Percentiles rank a stretch among this genome's conserved stretches.
These are phyloP conservation scores for Fusarium sacchari DNA, from an alignment of 2,329 filamentous ascomycete species.

Conservation along the genomic window DNA sequence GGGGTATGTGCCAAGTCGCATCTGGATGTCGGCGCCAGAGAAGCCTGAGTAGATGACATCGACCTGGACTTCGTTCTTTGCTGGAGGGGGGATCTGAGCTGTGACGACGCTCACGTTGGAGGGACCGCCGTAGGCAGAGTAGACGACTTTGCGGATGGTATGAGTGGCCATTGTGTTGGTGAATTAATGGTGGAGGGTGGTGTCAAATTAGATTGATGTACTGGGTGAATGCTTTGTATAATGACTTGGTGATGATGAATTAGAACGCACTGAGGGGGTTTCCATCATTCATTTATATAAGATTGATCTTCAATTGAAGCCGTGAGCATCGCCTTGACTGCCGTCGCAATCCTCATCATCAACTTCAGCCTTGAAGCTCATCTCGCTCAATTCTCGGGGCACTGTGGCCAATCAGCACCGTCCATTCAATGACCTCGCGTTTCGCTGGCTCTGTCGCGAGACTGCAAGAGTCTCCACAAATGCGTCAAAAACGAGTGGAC, in stretches of 20 bases:
- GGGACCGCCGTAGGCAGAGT: constrained; percentile 55
- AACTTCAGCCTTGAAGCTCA: neutral
- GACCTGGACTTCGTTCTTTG: constrained; percentile 57
- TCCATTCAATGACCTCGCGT: neutral
- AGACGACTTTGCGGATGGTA: constrained; percentile 57
- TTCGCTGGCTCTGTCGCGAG: constrained; percentile 12
- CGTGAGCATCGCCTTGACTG: neutral
- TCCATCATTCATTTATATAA: neutral
- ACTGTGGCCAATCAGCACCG: neutral
- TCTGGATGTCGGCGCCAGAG: constrained; percentile 59
- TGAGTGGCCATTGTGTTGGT: constrained; percentile 36
- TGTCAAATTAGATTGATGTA: too few species aligned
- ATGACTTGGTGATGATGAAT: neutral
- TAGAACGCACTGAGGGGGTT: neutral
- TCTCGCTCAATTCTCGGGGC: neutral
- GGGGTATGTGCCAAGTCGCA: constrained; percentile 60
- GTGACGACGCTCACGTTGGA: constrained; percentile 50
- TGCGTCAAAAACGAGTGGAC: constrained; percentile 4
- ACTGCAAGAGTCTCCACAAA: neutral
- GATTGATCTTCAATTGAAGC: neutral
- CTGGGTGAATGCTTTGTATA: neutral
- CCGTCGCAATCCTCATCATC: neutral
- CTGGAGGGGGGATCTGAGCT: constrained; percentile 51
- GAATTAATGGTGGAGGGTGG: neutral
- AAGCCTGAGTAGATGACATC: constrained; percentile 59